phyloP scores from a whole-genome alignment of 73 alveolate genomes.

The Stentor roeselii region DNA sequence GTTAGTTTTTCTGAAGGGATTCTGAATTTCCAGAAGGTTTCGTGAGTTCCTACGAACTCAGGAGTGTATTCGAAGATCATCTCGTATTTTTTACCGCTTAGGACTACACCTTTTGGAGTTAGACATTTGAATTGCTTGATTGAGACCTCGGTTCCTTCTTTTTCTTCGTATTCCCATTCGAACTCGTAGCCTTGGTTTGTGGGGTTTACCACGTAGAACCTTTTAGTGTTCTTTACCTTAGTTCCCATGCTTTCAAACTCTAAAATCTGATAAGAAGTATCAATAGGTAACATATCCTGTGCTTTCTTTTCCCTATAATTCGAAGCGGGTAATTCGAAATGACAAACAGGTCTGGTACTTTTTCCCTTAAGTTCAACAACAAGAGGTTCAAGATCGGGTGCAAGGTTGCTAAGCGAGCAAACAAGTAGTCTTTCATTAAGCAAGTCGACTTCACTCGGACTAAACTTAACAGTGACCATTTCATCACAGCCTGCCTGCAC shows the following conservation, averaged over 20 bases:
- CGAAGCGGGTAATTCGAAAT: slow-evolving; percentile 92
- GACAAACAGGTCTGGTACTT: slow-evolving; percentile 97
- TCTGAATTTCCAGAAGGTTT: slow-evolving; percentile 95
- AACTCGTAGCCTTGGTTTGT: slow-evolving; percentile 98
- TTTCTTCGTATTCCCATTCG: slow-evolving; percentile 93
- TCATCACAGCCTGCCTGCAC: slow-evolving; percentile 97
- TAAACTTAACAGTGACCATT: slow-evolving; percentile 82
- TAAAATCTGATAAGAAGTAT: slow-evolving; percentile 71
- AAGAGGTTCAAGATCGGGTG: slow-evolving; percentile 82
- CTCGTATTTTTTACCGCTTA: slow-evolving; percentile 98
- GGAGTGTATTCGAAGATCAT: slow-evolving; percentile 98
- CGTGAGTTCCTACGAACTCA: slow-evolving; percentile 97
- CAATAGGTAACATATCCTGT: slow-evolving; percentile 79
- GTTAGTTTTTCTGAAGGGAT: slow-evolving; percentile 94
- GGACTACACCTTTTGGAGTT: slow-evolving; percentile 95
- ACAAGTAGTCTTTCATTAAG: slow-evolving; percentile 86
- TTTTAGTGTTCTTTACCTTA: slow-evolving; percentile 94
- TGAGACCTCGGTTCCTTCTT: slow-evolving; percentile 62
- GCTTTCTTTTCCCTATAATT: slow-evolving; percentile 86
- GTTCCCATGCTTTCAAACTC: slow-evolving; percentile 98
- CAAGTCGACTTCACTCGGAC: slow-evolving; percentile 94
- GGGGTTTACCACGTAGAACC: slow-evolving; percentile 99
- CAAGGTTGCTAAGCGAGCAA: slow-evolving; percentile 83
- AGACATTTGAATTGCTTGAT: slow-evolving; percentile 79
- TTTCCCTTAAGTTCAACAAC: slow-evolving; percentile 93